Percentiles rank a stretch among this genome's conserved stretches.
Conservation (phyloP, 345 rosid species). For the Capsella bursapastoris region DNA sequence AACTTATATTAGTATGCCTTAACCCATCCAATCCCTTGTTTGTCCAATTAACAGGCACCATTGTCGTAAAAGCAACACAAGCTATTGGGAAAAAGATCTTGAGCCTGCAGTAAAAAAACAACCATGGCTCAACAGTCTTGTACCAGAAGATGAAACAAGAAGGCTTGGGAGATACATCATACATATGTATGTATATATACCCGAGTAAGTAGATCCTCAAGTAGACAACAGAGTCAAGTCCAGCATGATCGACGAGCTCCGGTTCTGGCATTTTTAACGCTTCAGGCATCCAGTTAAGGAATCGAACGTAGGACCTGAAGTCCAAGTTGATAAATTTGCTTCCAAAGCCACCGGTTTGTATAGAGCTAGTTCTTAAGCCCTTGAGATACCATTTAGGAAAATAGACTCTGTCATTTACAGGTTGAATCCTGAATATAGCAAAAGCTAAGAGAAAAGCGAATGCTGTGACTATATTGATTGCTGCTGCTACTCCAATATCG, state of each 20-base stretch:
- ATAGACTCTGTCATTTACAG: constrained; percentile 89
- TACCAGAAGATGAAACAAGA: not conserved
- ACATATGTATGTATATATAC: constrained; percentile 44
- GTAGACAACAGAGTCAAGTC: constrained; percentile 89
- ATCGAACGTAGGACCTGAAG: constrained; percentile 66
- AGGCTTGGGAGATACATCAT: not conserved
- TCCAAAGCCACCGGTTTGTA: constrained; percentile 59
- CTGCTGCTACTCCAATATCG: constrained; percentile 87
- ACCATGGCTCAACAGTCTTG: not conserved
- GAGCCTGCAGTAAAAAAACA: constrained; percentile 56
- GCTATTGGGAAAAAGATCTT: constrained; percentile 86
- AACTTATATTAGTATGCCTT: constrained; percentile 44
- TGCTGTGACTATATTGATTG: constrained; percentile 81
- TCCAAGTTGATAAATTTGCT: constrained; percentile 79
- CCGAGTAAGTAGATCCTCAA: constrained; percentile 87
- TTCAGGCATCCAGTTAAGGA: constrained; percentile 93
- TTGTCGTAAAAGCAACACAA: constrained; percentile 66
- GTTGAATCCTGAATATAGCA: constrained; percentile 86
- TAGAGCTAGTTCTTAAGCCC: constrained; percentile 76
- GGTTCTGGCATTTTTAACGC: constrained; percentile 95
- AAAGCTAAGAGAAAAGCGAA: constrained; percentile 75
- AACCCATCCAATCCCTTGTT: constrained; percentile 57
- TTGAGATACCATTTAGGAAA: constrained; percentile 94
- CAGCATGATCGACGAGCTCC: constrained; percentile 88
- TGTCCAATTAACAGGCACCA: constrained; percentile 93